Base-by-base conservation (phyloP, 441 rosid genomes). In the Oxalis stricta region DNA sequence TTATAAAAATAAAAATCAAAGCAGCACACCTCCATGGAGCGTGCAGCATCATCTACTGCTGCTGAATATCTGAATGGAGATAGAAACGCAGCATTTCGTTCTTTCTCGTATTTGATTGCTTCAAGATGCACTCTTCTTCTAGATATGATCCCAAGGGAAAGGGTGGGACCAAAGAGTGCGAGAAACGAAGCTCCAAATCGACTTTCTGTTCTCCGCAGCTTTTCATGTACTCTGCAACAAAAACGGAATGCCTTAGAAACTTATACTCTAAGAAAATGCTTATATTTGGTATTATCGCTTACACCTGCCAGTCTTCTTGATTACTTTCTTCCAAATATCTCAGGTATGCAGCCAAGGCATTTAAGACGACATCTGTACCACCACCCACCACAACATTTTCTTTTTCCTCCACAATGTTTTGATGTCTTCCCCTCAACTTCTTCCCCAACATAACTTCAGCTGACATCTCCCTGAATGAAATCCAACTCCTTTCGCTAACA, bases 61-160 rank as follows among this genome's bases (percentile, higher is more conserved):
- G 80, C 68, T 56, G 97, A 88, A 61, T 77, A 84, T 63, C 95
- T 91, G 58, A 88, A 82, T 10, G 94, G 88, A 46, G 95, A 82
- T 15, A 79, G 46, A 60, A 82, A 77, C 54, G 91, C 97, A 52
- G 73, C 91, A 71, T 84, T 84, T 34, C 80, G 57, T 71, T 88
- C 88, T 66, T 72, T 84, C 56, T 77, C 95, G 17, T 82, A 88
- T 53, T 61, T 59, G 46, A 79, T 66, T 36, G 84, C 80, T 70
- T 84, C 95, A 46, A 53, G 44, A 64, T 79, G 62, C 35, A 84
- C 80, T 55, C 75, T 77, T 69, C 97, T 84, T 63, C 84, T 77
- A 3, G 95, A 84, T 69, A 88, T 56, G 43, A 84, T 70, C 52
- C 95, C 97, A 53, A 88, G 78, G 52, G 58, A 49, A 49, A 88